Percentiles rank a stretch among this genome's conserved stretches.
These are phyloP conservation scores for Penicillium expansum DNA, from an alignment of 2,329 filamentous ascomycete genomes.

Conservation along the genomic window DNA sequence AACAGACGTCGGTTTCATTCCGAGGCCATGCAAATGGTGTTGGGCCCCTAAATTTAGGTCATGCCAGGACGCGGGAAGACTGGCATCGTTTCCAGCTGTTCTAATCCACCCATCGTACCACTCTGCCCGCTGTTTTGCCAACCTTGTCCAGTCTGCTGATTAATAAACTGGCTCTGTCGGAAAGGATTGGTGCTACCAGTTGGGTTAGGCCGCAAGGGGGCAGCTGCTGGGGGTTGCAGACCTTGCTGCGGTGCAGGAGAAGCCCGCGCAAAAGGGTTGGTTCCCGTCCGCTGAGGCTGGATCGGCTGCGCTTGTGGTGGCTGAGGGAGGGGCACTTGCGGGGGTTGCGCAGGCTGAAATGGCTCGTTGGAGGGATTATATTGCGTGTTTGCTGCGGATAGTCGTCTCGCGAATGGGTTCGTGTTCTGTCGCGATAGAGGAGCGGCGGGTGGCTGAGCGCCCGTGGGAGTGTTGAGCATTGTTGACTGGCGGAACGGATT, in stretches of 20 bases:
- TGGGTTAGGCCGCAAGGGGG: constrained; percentile 66
- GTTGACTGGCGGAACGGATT: constrained; percentile 96
- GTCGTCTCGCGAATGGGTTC: constrained; percentile 78
- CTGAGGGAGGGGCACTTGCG: constrained; percentile 38
- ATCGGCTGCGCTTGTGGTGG: constrained; percentile 41
- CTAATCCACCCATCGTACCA: constrained; percentile 71
- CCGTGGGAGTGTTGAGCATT: constrained; percentile 56
- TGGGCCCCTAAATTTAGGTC: constrained; percentile 19
- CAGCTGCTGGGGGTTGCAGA: constrained; percentile 32
- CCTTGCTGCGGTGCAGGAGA: constrained; percentile 36
- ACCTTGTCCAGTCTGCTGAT: constrained; percentile 80
- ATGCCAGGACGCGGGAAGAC: constrained; percentile 79
- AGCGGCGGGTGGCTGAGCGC: constrained; percentile 47
- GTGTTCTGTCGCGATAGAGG: constrained; percentile 65
- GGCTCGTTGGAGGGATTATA: constrained; percentile 23
- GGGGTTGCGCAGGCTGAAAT: constrained; percentile 26
- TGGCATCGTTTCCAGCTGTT: constrained; percentile 73
- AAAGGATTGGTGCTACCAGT: constrained; percentile 95
- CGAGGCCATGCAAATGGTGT: not conserved
- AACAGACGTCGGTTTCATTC: constrained; percentile 3
- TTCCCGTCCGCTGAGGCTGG: constrained; percentile 63
- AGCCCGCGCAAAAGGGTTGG: constrained; percentile 67
- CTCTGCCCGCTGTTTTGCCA: constrained; percentile 76
- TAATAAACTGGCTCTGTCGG: constrained; percentile 84
- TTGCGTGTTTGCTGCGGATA: constrained; percentile 36